Evolutionary conservation across 345 rosid genomes (phyloP).

Genomic region (Gossypium turneri): DNA sequence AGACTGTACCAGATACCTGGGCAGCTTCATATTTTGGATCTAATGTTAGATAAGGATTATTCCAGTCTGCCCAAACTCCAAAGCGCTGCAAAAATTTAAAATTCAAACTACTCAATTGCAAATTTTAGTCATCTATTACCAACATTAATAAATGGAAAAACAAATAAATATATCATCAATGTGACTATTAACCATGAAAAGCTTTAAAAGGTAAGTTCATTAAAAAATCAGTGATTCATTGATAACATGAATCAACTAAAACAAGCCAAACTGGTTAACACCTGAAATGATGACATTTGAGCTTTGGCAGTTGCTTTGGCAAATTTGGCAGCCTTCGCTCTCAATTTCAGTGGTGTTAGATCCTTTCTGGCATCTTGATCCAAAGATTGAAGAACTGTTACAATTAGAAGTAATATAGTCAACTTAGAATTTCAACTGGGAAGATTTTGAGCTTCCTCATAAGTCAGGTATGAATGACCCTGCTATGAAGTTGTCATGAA

Average conservation of each 20-base stretch:
- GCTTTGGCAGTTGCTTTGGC: conserved; percentile 90
- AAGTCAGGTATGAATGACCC: neutral
- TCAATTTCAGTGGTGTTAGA: conserved; percentile 76
- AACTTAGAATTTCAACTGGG: conserved; percentile 22
- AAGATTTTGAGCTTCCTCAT: neutral
- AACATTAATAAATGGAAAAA: neutral
- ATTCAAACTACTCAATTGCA: neutral
- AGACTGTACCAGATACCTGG: conserved; percentile 58
- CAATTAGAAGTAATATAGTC: conserved; percentile 32
- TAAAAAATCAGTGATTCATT: neutral
- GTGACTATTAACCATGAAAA: neutral
- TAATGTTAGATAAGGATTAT: conserved; percentile 75
- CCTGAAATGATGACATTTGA: conserved; percentile 96
- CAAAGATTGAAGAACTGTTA: conserved; percentile 90
- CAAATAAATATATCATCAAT: conserved; percentile 9
- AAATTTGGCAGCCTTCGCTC: conserved; percentile 91
- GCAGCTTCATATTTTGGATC: conserved; percentile 96
- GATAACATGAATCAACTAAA: conserved; percentile 1
- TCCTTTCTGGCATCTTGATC: conserved; percentile 79
- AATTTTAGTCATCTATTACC: neutral
- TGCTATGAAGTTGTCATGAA: neutral
- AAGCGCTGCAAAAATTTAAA: conserved; percentile 57
- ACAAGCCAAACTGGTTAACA: conserved; percentile 20
- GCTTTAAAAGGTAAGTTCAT: neutral
- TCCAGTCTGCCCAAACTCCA: conserved; percentile 99